These are phyloP conservation scores for Euphrasia arctica DNA, from an alignment of 305 asterid species.

Conservation along the genomic window DNA sequence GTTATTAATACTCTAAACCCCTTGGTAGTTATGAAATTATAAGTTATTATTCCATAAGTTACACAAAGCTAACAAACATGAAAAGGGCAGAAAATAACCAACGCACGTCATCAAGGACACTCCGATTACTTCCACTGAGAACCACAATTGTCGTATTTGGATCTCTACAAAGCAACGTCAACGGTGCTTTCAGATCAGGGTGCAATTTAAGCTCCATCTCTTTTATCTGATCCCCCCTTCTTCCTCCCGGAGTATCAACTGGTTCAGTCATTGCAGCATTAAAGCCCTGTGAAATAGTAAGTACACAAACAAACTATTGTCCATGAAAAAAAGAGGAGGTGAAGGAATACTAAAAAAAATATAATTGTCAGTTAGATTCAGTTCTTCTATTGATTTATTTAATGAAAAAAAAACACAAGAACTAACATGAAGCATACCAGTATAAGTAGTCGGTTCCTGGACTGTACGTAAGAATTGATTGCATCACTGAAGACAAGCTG, in stretches of 20 bases:
- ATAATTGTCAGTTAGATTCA: neutral
- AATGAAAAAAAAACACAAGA: conserved; percentile 9
- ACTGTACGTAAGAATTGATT: conserved; percentile 46
- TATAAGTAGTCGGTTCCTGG: conserved; percentile 70
- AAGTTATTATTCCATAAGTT: conserved; percentile 17
- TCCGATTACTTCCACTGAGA: conserved; percentile 81
- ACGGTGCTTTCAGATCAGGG: conserved; percentile 58
- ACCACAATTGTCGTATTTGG: conserved; percentile 81
- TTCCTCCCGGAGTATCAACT: conserved; percentile 60
- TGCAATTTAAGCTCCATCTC: conserved; percentile 86
- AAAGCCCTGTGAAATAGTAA: conserved; percentile 55
- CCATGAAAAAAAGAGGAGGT: conserved; percentile 1
- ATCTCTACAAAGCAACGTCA: conserved; percentile 55
- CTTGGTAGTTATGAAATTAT: neutral
- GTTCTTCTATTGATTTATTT: conserved; percentile 2
- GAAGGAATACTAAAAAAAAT: neutral
- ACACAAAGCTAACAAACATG: conserved; percentile 10
- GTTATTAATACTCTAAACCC: neutral
- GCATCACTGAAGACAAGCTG: conserved; percentile 56
- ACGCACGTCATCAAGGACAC: conserved; percentile 61
- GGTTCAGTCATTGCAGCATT: conserved; percentile 72
- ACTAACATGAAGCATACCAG: conserved; percentile 47
- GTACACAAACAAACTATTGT: conserved; percentile 2
- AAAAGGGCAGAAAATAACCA: conserved; percentile 19
- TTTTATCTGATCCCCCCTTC: conserved; percentile 70